These are phyloP conservation scores for Russula lepida DNA, from an alignment of 768 basidiomycete species.

Conservation along the genomic window DNA sequence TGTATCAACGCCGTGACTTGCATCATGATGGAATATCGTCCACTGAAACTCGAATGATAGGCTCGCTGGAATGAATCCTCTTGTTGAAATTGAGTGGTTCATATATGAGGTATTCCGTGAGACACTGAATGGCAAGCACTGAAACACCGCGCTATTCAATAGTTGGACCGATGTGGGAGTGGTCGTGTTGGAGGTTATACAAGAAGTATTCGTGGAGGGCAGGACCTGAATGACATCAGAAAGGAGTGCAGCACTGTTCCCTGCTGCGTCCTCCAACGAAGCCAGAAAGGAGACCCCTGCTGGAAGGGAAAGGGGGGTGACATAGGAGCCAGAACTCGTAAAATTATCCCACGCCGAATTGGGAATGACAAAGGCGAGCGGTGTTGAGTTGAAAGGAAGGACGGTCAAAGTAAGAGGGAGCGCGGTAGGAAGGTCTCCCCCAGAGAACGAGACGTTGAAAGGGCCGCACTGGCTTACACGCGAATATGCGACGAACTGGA, in stretches of 20 bases:
- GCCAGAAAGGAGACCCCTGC: slow-evolving; percentile 46
- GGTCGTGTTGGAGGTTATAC: slow-evolving; percentile 28
- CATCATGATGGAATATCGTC: slow-evolving; percentile 3
- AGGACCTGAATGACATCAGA: slow-evolving; percentile 43
- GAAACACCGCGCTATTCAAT: slow-evolving; percentile 30
- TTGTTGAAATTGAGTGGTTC: slow-evolving; percentile 33
- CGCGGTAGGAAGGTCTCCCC: slow-evolving; percentile 30
- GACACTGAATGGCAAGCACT: slow-evolving; percentile 45
- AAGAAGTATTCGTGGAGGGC: slow-evolving; percentile 36
- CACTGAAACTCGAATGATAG: slow-evolving; percentile 24
- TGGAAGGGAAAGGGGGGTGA: slow-evolving; percentile 45
- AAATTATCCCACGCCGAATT: slow-evolving; percentile 29
- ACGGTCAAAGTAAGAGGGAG: slow-evolving; percentile 42
- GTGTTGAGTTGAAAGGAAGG: slow-evolving; percentile 45
- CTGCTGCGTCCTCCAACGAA: slow-evolving; percentile 41
- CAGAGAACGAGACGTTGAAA: slow-evolving; percentile 38
- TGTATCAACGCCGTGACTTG: slow-evolving; percentile 27
- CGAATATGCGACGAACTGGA: slow-evolving; percentile 31
- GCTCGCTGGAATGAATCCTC: slow-evolving; percentile 28
- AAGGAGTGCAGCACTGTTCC: slow-evolving; percentile 33
- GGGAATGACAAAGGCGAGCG: slow-evolving; percentile 41
- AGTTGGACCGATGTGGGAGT: slow-evolving; percentile 26
- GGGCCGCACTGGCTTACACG: slow-evolving; percentile 45
- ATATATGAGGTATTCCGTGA: slow-evolving; percentile 32
- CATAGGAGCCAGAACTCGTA: slow-evolving; percentile 34